phyloP scores from a whole-genome alignment of 495 filamentous ascomycete species.

The Penicillium arizonense region DNA sequence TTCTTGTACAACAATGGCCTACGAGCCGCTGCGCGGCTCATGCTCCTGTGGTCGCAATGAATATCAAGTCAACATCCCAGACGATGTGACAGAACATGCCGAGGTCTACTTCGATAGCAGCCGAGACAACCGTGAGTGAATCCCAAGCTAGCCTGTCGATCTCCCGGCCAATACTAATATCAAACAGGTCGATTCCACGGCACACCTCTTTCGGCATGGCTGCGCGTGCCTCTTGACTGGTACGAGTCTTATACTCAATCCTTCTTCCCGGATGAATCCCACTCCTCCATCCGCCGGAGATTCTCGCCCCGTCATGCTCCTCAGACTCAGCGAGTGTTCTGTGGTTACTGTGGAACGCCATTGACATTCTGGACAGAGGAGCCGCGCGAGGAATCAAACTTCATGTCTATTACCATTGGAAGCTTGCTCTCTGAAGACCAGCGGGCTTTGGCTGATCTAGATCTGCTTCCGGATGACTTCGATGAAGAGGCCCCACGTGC shows the following conservation, averaged over 20 bases:
- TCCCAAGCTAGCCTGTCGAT: slow-evolving; percentile 2
- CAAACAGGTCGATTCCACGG: slow-evolving; percentile 61
- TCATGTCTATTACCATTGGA: slow-evolving; percentile 71
- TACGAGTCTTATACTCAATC: slow-evolving; percentile 69
- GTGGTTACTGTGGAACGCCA: slow-evolving; percentile 84
- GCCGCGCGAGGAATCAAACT: slow-evolving; percentile 65
- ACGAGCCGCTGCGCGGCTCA: slow-evolving; percentile 62
- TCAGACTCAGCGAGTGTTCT: slow-evolving; percentile 71
- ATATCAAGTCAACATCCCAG: slow-evolving; percentile 70
- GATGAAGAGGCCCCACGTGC: slow-evolving; percentile 36
- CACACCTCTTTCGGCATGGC: slow-evolving; percentile 70
- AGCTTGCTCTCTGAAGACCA: slow-evolving; percentile 67
- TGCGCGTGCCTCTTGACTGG: slow-evolving; percentile 76
- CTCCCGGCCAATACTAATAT: slow-evolving; percentile 6
- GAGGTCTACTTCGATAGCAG: slow-evolving; percentile 70
- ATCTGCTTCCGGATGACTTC: slow-evolving; percentile 54
- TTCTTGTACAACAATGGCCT: slow-evolving; percentile 21
- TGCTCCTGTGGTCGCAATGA: slow-evolving; percentile 85
- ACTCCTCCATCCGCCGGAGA: slow-evolving; percentile 63
- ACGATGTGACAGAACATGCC: slow-evolving; percentile 50
- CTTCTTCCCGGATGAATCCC: slow-evolving; percentile 76
- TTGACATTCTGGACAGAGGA: slow-evolving; percentile 77
- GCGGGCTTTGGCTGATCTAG: slow-evolving; percentile 63
- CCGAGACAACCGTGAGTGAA: slow-evolving; percentile 59
- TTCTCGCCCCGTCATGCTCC: slow-evolving; percentile 62